Percentiles rank a stretch among this genome's conserved stretches.
phyloP scores from a whole-genome alignment of 2,329 filamentous ascomycete species.

The Aspergillus sp. region DNA sequence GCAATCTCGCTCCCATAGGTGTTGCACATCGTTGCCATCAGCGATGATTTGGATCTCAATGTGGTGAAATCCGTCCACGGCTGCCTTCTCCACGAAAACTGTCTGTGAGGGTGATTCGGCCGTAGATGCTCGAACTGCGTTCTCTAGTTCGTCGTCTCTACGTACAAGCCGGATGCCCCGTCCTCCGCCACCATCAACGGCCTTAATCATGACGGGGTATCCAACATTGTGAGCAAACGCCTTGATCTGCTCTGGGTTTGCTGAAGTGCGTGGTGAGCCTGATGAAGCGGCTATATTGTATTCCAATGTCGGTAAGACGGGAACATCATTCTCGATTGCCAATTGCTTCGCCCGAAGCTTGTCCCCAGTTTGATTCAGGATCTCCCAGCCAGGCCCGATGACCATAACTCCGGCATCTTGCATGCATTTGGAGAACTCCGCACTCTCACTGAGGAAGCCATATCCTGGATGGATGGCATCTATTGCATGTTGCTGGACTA shows the following conservation, averaged over 20 bases:
- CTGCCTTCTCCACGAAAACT: constrained; percentile 64
- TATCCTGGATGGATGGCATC: constrained; percentile 61
- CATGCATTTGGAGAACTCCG: constrained; percentile 51
- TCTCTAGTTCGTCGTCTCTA: constrained; percentile 44
- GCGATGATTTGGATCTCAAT: constrained; percentile 63
- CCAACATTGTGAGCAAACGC: constrained; percentile 60
- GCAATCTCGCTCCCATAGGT: constrained; percentile 62
- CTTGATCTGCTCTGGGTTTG: constrained; percentile 42
- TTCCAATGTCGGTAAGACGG: constrained; percentile 50
- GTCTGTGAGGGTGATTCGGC: constrained; percentile 59
- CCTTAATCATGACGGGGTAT: constrained; percentile 62
- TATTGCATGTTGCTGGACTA: constrained; percentile 52
- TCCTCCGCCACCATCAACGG: constrained; percentile 64
- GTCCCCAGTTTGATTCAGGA: constrained; percentile 56
- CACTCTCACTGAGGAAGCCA: constrained; percentile 61
- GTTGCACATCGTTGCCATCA: constrained; percentile 53
- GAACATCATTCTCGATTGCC: constrained; percentile 53
- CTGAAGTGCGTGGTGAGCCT: constrained; percentile 37
- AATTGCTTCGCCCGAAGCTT: constrained; percentile 55
- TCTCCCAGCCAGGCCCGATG: constrained; percentile 58
- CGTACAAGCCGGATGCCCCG: constrained; percentile 58
- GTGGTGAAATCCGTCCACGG: constrained; percentile 59
- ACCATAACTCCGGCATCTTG: constrained; percentile 50
- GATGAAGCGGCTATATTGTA: not conserved
- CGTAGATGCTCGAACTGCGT: constrained; percentile 51